Base-by-base conservation (phyloP, 805 yeast species). In the Priceomyces medius region DNA sequence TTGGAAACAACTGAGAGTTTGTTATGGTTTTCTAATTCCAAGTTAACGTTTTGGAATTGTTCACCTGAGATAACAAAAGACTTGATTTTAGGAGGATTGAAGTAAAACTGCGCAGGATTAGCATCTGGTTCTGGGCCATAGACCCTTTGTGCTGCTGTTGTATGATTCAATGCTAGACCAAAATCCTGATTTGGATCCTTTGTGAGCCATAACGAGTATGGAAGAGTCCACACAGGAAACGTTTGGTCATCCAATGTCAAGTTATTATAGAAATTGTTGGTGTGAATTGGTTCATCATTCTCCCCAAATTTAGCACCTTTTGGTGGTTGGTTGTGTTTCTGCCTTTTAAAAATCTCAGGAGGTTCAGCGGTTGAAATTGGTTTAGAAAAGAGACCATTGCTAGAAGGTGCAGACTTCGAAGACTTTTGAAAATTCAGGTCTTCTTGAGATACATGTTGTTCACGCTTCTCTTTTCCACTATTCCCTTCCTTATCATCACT, bases 211-310 rank as follows among this genome's bases (percentile, higher is more conserved):
- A 85, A 63, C 21, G 87, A 78, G 54, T 85, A 86, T 1, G 96
- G 96, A 50, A 84, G 88, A 0, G 91, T 79, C 89, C 90, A 87
- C 0, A 81, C 75, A 0, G 91, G 87, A 42, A 77, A 68, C 2
- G 79, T 76, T 55, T 84, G 91, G 41, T 73, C 72, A 0, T 74
- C 88, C 26, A 87, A 70, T 8, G 86, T 60, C 59, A 87, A 62
- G 61, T 87, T 87, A 27, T 85, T 83, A 58, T 81, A 87, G 54
- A 86, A 87, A 55, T 86, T 85, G 59, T 87, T 87, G 6, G 95
- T 86, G 45, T 82, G 82, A 20, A 83, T 70, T 1, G 88, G 83
- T 5, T 44, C 50, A 38, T 54, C 60, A 10, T 41, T 13, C 3
- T 40, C 44, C 8, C 55, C 51, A 44, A 20, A 49, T 4, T 41